Evolutionary conservation across 1,284 basidiomycete species (phyloP).

Genomic region (Heterobasidion occidentale): DNA sequence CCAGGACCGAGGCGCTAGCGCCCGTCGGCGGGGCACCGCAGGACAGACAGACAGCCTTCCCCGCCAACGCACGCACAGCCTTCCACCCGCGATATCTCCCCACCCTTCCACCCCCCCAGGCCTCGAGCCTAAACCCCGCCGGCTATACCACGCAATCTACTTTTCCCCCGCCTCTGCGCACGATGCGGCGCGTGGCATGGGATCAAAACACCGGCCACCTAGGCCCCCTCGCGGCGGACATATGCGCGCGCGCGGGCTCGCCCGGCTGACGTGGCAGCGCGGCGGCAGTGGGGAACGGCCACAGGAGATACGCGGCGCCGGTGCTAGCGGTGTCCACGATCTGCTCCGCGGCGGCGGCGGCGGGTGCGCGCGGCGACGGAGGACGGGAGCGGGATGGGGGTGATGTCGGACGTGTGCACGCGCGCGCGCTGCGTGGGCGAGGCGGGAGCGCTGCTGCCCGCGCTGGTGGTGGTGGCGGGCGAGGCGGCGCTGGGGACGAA

Average conservation of each 20-base stretch:
- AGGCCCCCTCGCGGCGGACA: too few relatives aligned
- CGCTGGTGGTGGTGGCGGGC: background rate
- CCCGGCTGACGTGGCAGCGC: background rate
- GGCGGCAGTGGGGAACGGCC: background rate
- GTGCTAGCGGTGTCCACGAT: too few relatives aligned
- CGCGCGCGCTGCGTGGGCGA: slow-evolving; percentile 1
- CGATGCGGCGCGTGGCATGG: background rate
- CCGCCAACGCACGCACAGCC: too few relatives aligned
- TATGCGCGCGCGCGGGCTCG: background rate
- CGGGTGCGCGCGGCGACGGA: slow-evolving; percentile 3
- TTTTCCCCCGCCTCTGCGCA: too few relatives aligned
- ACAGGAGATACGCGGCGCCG: background rate
- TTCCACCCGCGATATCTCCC: too few relatives aligned
- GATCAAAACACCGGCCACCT: background rate
- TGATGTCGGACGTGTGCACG: slow-evolving; percentile 13
- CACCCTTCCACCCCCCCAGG: too few relatives aligned
- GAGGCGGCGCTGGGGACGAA: background rate
- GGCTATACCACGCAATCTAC: too few relatives aligned
- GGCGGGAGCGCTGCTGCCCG: background rate
- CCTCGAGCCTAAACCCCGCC: too few relatives aligned
- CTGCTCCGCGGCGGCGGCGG: too few relatives aligned
- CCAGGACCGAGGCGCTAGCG: too few relatives aligned
- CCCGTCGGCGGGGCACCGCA: too few relatives aligned
- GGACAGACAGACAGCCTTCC: too few relatives aligned
- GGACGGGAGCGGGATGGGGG: slow-evolving; percentile 11